Evolutionary conservation across 2,329 filamentous ascomycete genomes (phyloP).

Genomic region (Calonectria hongkongensis): DNA sequence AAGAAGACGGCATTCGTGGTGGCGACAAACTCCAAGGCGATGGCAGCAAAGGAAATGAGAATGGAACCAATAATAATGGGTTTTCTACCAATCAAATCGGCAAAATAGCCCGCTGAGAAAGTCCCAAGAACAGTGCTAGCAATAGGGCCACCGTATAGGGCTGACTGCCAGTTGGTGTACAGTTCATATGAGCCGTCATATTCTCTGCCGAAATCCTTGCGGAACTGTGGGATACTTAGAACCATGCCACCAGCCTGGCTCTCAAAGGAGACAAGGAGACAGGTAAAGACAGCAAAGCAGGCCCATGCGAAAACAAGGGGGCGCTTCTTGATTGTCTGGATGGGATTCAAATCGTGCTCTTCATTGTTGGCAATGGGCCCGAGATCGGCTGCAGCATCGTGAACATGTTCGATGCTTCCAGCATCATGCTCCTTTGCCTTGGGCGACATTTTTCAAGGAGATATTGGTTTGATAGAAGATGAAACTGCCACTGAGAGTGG

Average conservation of each 20-base stretch:
- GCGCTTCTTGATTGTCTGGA: constrained; percentile 38
- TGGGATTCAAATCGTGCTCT: constrained; percentile 36
- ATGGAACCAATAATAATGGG: constrained; percentile 34
- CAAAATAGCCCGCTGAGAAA: constrained; percentile 30
- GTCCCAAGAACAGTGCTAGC: constrained; percentile 38
- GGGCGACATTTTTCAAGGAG: constrained; percentile 18
- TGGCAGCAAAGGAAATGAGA: constrained; percentile 39
- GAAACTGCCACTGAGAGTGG: neutral
- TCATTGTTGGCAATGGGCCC: constrained; percentile 38
- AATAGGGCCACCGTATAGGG: constrained; percentile 36
- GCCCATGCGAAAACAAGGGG: constrained; percentile 37
- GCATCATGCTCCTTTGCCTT: constrained; percentile 38
- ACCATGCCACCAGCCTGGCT: constrained; percentile 39
- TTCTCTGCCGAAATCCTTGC: constrained; percentile 45
- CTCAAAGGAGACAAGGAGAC: constrained; percentile 42
- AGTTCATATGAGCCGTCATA: constrained; percentile 39
- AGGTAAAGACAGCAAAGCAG: constrained; percentile 38
- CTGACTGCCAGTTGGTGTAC: constrained; percentile 38
- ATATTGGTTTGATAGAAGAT: neutral
- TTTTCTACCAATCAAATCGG: constrained; percentile 37
- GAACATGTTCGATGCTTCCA: constrained; percentile 35
- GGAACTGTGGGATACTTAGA: constrained; percentile 41
- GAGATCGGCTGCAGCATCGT: constrained; percentile 35
- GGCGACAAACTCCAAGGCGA: constrained; percentile 62
- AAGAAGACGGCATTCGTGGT: constrained; percentile 64